Evolutionary conservation across 177 flowering plant genomes (phyloP).

Genomic region (Vitis hybrid): DNA sequence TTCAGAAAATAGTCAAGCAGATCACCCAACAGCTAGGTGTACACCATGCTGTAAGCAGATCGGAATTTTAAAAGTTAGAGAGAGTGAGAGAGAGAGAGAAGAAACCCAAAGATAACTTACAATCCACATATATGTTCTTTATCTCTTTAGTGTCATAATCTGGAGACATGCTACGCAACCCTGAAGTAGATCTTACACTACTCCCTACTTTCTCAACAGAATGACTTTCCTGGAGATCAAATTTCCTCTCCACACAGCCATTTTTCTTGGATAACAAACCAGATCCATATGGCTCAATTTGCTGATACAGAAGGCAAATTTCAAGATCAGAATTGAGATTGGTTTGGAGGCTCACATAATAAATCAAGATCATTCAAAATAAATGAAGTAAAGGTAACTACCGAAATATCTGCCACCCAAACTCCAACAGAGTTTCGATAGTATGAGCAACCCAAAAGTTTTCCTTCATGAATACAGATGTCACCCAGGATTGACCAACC

Average conservation of each 20-base stretch:
- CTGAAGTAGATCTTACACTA: constrained; percentile 29
- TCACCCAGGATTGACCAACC: constrained; percentile 94
- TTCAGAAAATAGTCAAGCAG: too few relatives aligned
- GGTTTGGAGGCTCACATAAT: neutral
- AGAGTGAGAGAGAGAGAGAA: neutral
- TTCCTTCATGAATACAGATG: constrained; percentile 77
- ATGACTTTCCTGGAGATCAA: constrained; percentile 23
- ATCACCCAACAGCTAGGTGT: too few relatives aligned
- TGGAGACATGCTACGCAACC: constrained; percentile 30
- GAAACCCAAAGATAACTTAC: constrained; percentile 40
- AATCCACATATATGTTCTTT: constrained; percentile 67
- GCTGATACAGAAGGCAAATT: constrained; percentile 36
- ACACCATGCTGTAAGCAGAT: too few relatives aligned
- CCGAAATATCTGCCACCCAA: constrained; percentile 89
- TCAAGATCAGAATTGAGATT: neutral
- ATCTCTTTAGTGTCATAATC: constrained; percentile 59
- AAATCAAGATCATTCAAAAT: neutral
- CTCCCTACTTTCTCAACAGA: constrained; percentile 28
- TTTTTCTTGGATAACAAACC: constrained; percentile 31
- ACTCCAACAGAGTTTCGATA: constrained; percentile 74
- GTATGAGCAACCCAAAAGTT: constrained; percentile 81
- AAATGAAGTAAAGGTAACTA: constrained; percentile 21
- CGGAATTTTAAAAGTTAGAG: neutral
- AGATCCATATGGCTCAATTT: constrained; percentile 65
- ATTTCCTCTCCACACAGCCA: constrained; percentile 30